Conservation (phyloP, 2,329 filamentous ascomycete genomes). For the Stagonosporopsis vannaccii region DNA sequence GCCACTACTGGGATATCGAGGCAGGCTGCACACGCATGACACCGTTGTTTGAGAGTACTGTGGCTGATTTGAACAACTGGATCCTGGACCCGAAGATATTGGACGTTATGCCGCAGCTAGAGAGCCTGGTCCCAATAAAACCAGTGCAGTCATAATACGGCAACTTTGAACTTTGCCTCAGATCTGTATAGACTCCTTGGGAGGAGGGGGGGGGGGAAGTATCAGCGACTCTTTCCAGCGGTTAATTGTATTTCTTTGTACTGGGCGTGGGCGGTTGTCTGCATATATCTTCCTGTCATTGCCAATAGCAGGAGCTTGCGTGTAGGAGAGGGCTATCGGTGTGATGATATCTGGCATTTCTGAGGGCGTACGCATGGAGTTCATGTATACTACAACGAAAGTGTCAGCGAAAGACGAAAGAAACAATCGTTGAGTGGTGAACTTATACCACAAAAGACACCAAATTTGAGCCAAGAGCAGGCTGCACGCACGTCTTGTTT, state of each 20-base stretch:
- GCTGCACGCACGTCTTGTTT: conserved; percentile 18
- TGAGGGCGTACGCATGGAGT: conserved; percentile 1
- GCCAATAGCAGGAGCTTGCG: neutral
- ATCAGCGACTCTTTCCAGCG: neutral
- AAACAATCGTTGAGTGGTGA: conserved; percentile 1
- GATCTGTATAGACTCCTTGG: neutral
- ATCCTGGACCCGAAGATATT: conserved; percentile 45
- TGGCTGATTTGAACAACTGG: conserved; percentile 44
- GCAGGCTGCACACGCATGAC: conserved; percentile 43
- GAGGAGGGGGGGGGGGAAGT: conserved; percentile 8
- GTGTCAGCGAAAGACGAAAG: neutral
- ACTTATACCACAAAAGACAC: conserved; percentile 1
- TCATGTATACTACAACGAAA: conserved; percentile 1
- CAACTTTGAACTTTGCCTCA: neutral
- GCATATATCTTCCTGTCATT: conserved; percentile 5
- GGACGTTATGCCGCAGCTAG: conserved; percentile 43
- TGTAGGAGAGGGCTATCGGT: neutral
- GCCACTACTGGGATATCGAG: conserved; percentile 49
- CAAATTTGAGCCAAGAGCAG: conserved; percentile 3
- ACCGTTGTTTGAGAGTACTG: conserved; percentile 43
- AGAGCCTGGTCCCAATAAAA: conserved; percentile 39
- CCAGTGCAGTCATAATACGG: conserved; percentile 15
- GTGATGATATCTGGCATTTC: neutral
- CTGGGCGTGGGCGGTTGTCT: conserved; percentile 3
- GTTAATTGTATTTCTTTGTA: conserved; percentile 4